Evolutionary conservation across 2,329 filamentous ascomycete genomes (phyloP).

Genomic region (Fusarium xyrophilum): DNA sequence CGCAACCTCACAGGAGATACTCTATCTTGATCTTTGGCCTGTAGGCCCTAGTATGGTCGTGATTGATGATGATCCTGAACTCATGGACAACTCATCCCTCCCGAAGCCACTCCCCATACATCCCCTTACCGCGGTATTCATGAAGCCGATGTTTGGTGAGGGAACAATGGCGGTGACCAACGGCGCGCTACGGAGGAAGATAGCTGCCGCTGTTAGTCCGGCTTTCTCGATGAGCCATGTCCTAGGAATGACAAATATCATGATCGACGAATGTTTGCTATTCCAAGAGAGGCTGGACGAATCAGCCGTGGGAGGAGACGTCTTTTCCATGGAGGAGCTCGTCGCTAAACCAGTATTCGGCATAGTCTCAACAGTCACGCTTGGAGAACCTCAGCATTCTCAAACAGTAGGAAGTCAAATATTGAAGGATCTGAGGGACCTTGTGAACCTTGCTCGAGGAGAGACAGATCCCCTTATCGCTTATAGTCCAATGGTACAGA

Average conservation of each 20-base stretch:
- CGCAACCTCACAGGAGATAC: constrained; percentile 12
- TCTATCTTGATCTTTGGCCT: constrained; percentile 26
- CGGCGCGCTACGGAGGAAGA: constrained; percentile 5
- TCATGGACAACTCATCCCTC: constrained; percentile 6
- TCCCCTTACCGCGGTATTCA: neutral
- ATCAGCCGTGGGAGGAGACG: neutral
- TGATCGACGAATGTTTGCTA: constrained; percentile 1
- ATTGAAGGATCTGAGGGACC: neutral
- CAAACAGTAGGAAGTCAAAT: constrained; percentile 12
- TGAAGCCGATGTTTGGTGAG: constrained; percentile 1
- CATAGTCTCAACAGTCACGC: neutral
- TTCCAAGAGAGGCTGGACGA: constrained; percentile 1
- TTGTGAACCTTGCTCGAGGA: constrained; percentile 3
- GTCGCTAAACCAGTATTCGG: neutral
- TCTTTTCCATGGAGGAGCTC: constrained; percentile 21
- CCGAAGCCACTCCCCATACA: constrained; percentile 1
- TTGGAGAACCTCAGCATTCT: neutral
- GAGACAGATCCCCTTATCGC: constrained; percentile 1
- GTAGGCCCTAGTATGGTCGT: neutral
- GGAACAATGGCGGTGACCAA: neutral
- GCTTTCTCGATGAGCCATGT: constrained; percentile 6
- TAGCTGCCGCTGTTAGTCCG: neutral
- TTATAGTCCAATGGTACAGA: constrained; percentile 4
- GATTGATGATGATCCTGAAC: neutral
- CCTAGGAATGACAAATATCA: neutral